Base-by-base conservation (phyloP, 2,329 filamentous ascomycete genomes). In the Ophiostoma sp. region DNA sequence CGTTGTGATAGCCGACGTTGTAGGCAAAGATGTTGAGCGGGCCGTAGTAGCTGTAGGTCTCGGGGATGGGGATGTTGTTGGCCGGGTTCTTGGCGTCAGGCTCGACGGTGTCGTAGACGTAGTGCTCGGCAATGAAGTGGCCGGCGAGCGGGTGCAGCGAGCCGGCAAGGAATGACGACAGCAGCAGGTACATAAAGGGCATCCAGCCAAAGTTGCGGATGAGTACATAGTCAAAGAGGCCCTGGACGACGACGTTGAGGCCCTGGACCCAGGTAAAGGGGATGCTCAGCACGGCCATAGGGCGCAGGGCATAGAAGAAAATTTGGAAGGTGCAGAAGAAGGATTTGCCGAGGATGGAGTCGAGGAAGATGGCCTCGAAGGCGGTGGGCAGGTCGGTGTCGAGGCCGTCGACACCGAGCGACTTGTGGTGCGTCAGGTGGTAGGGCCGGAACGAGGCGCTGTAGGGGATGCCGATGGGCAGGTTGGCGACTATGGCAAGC, bases 311-410 rank as follows among this genome's bases (percentile, higher is more conserved):
- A 82, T 99, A 99, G 85, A 99, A 99, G 77, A 99, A 86, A 78
- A 99, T 97, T 80, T 99, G 95, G 82, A 97, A 99, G 73, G 95
- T 99, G 81, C 91, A 94, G 85, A 99, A 99, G 83, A 99, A 99
- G 73, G 95, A 89, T 81, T 99, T 99, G 78, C 95, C 95, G 18
- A 94, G 86, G 74, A 99, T 89, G 7, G 93, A 97, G 82, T 99
- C 91, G 75, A 99, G 89, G 77, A 99, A 90, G 76, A 96, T 80
- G 71, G 93, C 94, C 81, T 99, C 95, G 66, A 97, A 79, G 65
- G 91, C 87, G 18, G 95, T 98, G 38, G 95, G 95, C 41, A 99
- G 88, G 76, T 99, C 95, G 62, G 94, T 97, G 78, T 99, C 95
- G 60, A 99, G 87, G 68, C 95, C 95, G 75, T 97, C 92, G 66